Base-by-base conservation (phyloP, 2,329 filamentous ascomycete species). In the Pezicula carpinea region DNA sequence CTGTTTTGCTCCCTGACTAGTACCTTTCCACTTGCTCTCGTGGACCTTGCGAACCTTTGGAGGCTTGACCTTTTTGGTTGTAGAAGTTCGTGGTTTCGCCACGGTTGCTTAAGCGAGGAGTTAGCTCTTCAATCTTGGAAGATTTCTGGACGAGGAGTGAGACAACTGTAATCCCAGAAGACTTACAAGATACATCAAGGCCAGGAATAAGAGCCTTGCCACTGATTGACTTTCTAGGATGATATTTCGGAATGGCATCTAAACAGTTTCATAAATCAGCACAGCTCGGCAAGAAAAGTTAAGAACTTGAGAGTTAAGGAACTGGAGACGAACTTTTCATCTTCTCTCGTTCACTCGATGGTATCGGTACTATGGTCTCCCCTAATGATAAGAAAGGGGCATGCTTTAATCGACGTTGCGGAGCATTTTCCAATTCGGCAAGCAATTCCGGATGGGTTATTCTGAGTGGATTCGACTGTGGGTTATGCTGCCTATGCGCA, bases 191-290 rank as follows among this genome's bases (percentile, higher is more conserved):
- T 39, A 56, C 32, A 29, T 58, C 55, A 32, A 60, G 53, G 6
- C 60, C 61, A 14, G 58, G 55, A 39, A 63, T 53, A 23, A 60
- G 50, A 18, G 59, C 57, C 44, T 55, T 58, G 34, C 60, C 61
- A 46, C 59, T 63, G 44, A 48, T 54, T 21, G 60, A 56, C 45
- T 56, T 64, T 36, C 61, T 53, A 15, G 58, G 58, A 32, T 60
- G 55, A 47, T 58, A 64, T 45, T 63, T 63, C 10, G 61, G 61
- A 35, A 63, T 53, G 3, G 59, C 59, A 46, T 55, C 59, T 63
- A 41, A 21, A 35, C 17, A 40, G 8, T 29, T 29, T 29, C 8
- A 23, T 18, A 34, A 10, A 32, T 53, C 39, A 47, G 49, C 26
- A 43, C 38, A 32, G 36, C 21, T 36, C n/a, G 21, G 13, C 14